Base-by-base conservation (phyloP, 257 asterid genomes). In the Cruciata laevipes region DNA sequence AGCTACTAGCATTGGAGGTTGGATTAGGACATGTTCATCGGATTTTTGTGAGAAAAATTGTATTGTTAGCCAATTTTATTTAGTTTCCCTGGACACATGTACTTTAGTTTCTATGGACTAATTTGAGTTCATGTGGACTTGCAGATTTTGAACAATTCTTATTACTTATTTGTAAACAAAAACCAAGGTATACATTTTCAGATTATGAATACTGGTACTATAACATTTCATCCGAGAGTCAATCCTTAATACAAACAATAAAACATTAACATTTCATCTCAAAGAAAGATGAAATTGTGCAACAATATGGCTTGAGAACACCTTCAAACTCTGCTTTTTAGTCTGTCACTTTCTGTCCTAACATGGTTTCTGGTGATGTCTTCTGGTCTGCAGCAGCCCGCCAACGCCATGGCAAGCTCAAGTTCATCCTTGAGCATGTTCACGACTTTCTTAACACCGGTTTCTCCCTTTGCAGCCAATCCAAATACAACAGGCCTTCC, bases 401-500 rank as follows among this genome's bases (percentile, higher is more conserved):
- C 61, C 24, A 85, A 77, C 12, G 89, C 83, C 95, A 87, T 87
- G 59, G 85, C 75, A 23, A 77, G 75, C 75, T 85, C 91, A 32
- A 85, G 85, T 77, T 87, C 89, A 20, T 83, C 73, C 75, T 85
- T 85, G 44, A 83, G 76, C 87, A 81, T 85, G 71, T 67, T 62
- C 10, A 85, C 35, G 7, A 85, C 87, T 30, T 69, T 73, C 61
- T 71, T 78, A 64, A 81, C 89, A 66, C 91, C 91, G 8, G 70
- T 7, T 75, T 80, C 83, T n/a, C 89, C 95, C 75, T 67, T 81
- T 5, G 84, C 83, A 12, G 89, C 86, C 77, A 85, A 73, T 4
- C 89, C 84, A 59, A 78, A 87, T 25, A 83, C 5, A 27, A 83
- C 66, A 13, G 91, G 91, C 60, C 91, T 77, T 23, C 91, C 91